phyloP scores from a whole-genome alignment of 2,329 filamentous ascomycete genomes.

The Elsinoe ampelina region DNA sequence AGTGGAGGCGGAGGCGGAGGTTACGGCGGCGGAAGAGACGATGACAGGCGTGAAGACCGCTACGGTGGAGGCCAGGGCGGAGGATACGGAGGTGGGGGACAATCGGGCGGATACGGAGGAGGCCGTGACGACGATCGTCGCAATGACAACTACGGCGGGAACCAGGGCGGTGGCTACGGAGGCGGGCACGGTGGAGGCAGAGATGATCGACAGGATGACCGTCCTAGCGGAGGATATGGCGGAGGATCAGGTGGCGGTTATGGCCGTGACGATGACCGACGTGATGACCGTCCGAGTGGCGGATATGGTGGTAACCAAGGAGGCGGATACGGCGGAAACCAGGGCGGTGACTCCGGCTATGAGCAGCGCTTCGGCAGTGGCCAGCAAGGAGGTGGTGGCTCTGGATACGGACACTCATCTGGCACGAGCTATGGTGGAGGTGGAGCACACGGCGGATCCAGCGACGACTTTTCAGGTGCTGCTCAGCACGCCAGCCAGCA shows the following conservation, averaged over 20 bases:
- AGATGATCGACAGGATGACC: slow-evolving; percentile 13
- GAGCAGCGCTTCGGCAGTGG: slow-evolving; percentile 19
- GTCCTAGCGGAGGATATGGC: slow-evolving; percentile 15
- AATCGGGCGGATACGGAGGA: slow-evolving; percentile 15
- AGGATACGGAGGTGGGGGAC: slow-evolving; percentile 16
- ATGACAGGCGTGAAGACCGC: slow-evolving; percentile 14
- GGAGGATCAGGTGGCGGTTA: slow-evolving; percentile 14
- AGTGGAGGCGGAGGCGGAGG: slow-evolving; percentile 19
- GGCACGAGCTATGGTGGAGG: slow-evolving; percentile 36
- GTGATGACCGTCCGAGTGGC: slow-evolving; percentile 7
- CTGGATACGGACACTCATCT: slow-evolving; percentile 28
- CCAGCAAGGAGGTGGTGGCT: slow-evolving; percentile 14
- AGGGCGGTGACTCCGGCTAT: slow-evolving; percentile 17
- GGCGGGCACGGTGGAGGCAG: slow-evolving; percentile 18
- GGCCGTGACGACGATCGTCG: slow-evolving; percentile 4
- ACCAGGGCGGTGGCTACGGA: slow-evolving; percentile 19
- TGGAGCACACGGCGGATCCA: slow-evolving; percentile 29
- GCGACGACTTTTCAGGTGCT: slow-evolving; percentile 47
- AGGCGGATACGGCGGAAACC: slow-evolving; percentile 16
- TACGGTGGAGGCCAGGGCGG: slow-evolving; percentile 6
- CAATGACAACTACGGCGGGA: slow-evolving; percentile 16
- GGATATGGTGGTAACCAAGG: slow-evolving; percentile 17
- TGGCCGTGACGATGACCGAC: slow-evolving; percentile 11
- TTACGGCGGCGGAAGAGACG: slow-evolving; percentile 16
- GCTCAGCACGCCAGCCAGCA: slow-evolving; percentile 47